phyloP scores from a whole-genome alignment of 192 early-diverging fungal species.

The Linnemannia zychae region DNA sequence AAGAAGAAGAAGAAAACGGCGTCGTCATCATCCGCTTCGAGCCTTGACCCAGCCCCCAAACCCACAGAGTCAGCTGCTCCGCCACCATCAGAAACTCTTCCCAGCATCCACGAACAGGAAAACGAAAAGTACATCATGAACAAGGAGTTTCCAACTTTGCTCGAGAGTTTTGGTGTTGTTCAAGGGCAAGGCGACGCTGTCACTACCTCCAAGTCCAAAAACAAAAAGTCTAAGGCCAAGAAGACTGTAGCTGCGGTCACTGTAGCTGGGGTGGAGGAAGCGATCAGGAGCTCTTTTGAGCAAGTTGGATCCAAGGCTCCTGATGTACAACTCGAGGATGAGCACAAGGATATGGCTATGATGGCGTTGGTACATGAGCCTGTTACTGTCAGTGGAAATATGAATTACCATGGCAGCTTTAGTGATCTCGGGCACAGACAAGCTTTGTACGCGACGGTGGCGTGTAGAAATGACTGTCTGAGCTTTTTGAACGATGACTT shows the following conservation, averaged over 20 bases:
- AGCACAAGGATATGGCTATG: neutral
- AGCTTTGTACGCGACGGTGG: neutral
- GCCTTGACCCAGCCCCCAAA: neutral
- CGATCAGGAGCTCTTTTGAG: neutral
- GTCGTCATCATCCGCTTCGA: neutral
- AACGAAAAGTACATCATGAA: neutral
- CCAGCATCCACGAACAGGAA: neutral
- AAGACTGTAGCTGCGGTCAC: neutral
- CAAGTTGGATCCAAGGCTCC: neutral
- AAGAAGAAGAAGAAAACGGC: neutral
- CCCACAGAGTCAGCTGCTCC: neutral
- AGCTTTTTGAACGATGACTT: neutral
- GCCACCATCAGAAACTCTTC: neutral
- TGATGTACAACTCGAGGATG: neutral
- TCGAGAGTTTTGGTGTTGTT: neutral
- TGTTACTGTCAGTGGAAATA: neutral
- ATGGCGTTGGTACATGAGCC: neutral
- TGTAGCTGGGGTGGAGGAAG: neutral
- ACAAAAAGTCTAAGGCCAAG: neutral
- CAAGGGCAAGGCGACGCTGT: neutral
- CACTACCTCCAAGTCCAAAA: neutral
- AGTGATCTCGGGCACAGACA: neutral
- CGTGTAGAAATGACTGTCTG: neutral
- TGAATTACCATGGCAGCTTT: neutral
- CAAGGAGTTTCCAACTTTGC: neutral